Percentiles rank a stretch among this genome's conserved stretches.
These are phyloP conservation scores for Geranomyces michiganensis DNA, from an alignment of 192 early-diverging fungal genomes.

Conservation along the genomic window DNA sequence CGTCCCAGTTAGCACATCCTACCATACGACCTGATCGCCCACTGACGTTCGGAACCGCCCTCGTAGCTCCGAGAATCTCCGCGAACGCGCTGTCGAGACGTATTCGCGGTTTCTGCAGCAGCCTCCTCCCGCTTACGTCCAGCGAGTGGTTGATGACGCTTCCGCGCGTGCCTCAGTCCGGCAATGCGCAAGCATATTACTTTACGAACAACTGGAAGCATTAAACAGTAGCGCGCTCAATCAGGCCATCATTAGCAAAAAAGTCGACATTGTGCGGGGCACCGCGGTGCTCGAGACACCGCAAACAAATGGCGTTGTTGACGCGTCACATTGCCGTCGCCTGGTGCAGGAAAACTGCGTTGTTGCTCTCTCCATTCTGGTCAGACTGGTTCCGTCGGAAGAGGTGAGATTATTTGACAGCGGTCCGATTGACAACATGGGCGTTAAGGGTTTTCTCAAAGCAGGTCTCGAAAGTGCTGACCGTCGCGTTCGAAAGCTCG, in stretches of 20 bases:
- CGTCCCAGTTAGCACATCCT: background rate
- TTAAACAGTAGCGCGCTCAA: background rate
- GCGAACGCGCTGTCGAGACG: conserved; percentile 1
- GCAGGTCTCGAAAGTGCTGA: conserved; percentile 15
- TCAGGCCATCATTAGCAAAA: background rate
- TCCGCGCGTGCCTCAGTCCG: conserved; percentile 14
- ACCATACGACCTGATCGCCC: too few species aligned
- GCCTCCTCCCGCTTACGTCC: conserved; percentile 8
- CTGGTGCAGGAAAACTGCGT: conserved; percentile 22
- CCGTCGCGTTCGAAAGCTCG: conserved; percentile 14
- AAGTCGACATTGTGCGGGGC: background rate
- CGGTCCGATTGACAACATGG: background rate
- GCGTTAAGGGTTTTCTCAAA: background rate
- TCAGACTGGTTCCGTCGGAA: background rate
- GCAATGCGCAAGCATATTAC: conserved; percentile 16
- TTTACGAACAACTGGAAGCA: conserved; percentile 14
- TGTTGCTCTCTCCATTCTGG: conserved; percentile 18
- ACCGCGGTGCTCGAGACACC: background rate
- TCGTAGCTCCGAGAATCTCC: background rate
- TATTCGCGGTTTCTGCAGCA: conserved; percentile 5
- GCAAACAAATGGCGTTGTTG: background rate
- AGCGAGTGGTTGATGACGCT: conserved; percentile 18
- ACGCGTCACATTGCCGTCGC: background rate
- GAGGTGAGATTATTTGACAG: conserved; percentile 11
- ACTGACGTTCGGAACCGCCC: background rate